A percentile compares a stretch with the other conserved stretches of the same genome.
Conservation (phyloP, 768 basidiomycete genomes). For the Melanogaster broomeanus region DNA sequence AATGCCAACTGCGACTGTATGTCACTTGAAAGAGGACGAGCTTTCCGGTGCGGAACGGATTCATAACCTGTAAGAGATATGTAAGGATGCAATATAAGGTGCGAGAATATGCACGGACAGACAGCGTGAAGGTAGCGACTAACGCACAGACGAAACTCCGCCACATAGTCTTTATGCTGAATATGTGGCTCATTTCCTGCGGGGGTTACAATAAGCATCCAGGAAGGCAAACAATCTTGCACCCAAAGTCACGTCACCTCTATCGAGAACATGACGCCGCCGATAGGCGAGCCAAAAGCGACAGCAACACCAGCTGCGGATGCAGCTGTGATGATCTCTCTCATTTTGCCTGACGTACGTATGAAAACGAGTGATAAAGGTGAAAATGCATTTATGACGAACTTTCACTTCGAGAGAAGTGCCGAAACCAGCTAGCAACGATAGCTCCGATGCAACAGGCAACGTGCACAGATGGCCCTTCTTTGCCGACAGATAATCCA, state of each 20-base stretch:
- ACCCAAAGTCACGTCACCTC: constrained; percentile 67
- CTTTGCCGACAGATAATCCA: constrained; percentile 95
- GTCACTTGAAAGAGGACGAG: constrained; percentile 98
- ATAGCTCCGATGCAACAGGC: constrained; percentile 92
- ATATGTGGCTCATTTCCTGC: constrained; percentile 98
- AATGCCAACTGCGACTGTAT: constrained; percentile 98
- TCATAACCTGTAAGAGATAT: constrained; percentile 73
- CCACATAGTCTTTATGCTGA: constrained; percentile 99
- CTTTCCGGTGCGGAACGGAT: constrained; percentile 97
- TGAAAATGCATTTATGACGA: constrained; percentile 23
- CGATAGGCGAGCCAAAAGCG: constrained; percentile 97
- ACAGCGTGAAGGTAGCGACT: constrained; percentile 93
- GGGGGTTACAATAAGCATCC: background rate
- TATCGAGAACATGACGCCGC: constrained; percentile 96
- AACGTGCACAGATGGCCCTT: constrained; percentile 97
- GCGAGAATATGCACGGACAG: constrained; percentile 56
- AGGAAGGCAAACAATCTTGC: background rate
- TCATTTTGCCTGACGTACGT: constrained; percentile 59
- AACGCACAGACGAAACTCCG: constrained; percentile 96
- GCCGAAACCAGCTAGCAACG: constrained; percentile 80
- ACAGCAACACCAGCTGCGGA: constrained; percentile 98
- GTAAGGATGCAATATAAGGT: constrained; percentile 21
- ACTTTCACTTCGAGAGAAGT: constrained; percentile 90
- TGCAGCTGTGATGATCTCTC: constrained; percentile 92
- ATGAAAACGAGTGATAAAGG: constrained; percentile 15